phyloP scores from a whole-genome alignment of 345 rosid species.

The Clausena lansium region DNA sequence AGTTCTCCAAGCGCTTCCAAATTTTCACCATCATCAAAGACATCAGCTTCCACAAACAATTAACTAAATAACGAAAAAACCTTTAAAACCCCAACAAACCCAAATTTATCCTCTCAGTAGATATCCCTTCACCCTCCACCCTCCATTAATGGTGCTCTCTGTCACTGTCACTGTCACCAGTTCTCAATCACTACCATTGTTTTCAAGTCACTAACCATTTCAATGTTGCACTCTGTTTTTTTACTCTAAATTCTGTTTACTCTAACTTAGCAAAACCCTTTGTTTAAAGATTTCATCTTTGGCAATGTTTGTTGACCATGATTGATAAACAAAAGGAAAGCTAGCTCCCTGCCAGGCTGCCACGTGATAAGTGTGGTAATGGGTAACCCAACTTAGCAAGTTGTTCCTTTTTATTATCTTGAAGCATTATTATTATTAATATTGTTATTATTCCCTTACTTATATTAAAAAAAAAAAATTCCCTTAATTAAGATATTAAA shows the following conservation, averaged over 20 bases:
- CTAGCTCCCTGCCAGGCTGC: too few relatives aligned
- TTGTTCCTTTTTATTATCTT: constrained; percentile 22
- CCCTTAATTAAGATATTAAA: not conserved
- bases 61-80: not conserved
- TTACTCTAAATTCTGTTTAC: too few relatives aligned
- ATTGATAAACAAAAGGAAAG: not conserved
- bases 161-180: not conserved
- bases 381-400: constrained; percentile 19
- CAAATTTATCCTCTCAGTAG: not conserved
- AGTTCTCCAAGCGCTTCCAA: not conserved
- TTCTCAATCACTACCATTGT: constrained; percentile 12
- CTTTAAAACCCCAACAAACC: not conserved
- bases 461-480: constrained; percentile 1
- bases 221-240: not conserved
- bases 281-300: not conserved
- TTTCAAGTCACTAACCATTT: not conserved
- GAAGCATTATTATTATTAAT: constrained; percentile 9
- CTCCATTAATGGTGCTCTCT: not conserved
- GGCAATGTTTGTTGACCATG: not conserved
- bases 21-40: not conserved
- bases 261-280: too few relatives aligned
- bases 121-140: not conserved
- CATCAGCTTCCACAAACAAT: not conserved
- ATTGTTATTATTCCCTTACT: constrained; percentile 20
- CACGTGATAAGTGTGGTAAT: not conserved